Conservation (phyloP, 257 asterid species). For the Ilex aquifolium region DNA sequence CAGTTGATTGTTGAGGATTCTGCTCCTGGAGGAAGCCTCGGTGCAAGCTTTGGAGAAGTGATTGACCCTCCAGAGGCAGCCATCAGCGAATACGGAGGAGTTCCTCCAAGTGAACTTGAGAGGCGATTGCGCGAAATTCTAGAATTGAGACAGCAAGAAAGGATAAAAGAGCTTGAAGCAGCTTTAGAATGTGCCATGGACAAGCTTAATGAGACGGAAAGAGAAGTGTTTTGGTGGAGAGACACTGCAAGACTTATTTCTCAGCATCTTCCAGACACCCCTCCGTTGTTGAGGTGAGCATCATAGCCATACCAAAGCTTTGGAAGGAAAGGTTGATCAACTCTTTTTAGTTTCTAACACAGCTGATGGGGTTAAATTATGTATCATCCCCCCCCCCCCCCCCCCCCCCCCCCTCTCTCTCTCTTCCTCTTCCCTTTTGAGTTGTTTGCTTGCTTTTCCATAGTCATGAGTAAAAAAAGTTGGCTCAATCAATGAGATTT, state of each 20-base stretch:
- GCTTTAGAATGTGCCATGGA: slow-evolving; percentile 44
- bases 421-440: no score
- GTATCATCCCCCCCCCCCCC: no score
- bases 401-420: no score
- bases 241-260: slow-evolving; percentile 44
- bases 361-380: no score
- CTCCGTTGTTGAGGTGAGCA: slow-evolving; percentile 9
- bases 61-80: slow-evolving; percentile 9
- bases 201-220: slow-evolving; percentile 41
- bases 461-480: no score
- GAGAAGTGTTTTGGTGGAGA: slow-evolving; percentile 62
- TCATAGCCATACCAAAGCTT: no score
- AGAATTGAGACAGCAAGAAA: slow-evolving; percentile 51
- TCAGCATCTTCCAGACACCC: slow-evolving; percentile 29
- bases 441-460: no score
- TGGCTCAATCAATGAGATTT: no score
- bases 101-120: slow-evolving; percentile 55
- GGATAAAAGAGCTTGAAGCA: slow-evolving; percentile 56
- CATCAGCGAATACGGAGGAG: slow-evolving; percentile 28
- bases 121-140: slow-evolving; percentile 48
- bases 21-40: slow-evolving; percentile 30
- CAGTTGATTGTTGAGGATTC: slow-evolving; percentile 42
- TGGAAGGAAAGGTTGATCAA: no score
- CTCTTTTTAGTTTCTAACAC: no score
- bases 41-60: slow-evolving; percentile 22